Base-by-base conservation (phyloP, 495 filamentous ascomycete genomes). In the Podospora appendiculata region DNA sequence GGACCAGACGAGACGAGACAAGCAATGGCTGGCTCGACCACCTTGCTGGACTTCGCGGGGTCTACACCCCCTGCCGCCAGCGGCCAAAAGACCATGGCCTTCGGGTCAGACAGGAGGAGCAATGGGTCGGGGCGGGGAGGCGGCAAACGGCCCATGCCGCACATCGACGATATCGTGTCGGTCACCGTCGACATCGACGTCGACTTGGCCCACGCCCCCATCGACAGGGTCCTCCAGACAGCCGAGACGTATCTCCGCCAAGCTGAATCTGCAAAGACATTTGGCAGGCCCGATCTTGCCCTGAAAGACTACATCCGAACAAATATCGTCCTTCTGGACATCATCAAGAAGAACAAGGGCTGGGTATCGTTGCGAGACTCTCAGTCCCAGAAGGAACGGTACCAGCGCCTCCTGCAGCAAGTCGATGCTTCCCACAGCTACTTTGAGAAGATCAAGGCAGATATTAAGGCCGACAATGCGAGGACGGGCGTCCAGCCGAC, bases 251-350 rank as follows among this genome's bases (percentile, higher is more conserved):
- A 66, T 34, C 67, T 80, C 38, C 70, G 68, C 41, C 73, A 78
- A 61, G 80, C 82, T 11, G 73, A 71, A 19, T 75, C 75, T 11
- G 64, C 66, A 40, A 62, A 75, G 43, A 73, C 79, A 35, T 81
- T 83, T 57, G 62, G 67, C 11, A 64, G 74, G n/a, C 72, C 70
- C 6, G 77, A 79, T 49, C 38, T 76, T 17, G 78, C 76, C 8
- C 60, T 80, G 8, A 69, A 73, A 25, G 88, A 95, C 44, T 97
- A 88, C 66, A 76, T 96, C 47, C 80, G 84, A 40, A 85, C 91
- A 19, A 88, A 77, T 42, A 84, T 88, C 44, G 84, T 97, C 52
- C 75, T 86, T 35, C 74, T 87, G 18, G 78, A 91, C 39, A 71
- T 84, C 32, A 69, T 67, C n/a, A 74, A 71, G 54, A 74, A 71